Base-by-base conservation (phyloP, 1,284 basidiomycete genomes). In the Cerrena zonata region DNA sequence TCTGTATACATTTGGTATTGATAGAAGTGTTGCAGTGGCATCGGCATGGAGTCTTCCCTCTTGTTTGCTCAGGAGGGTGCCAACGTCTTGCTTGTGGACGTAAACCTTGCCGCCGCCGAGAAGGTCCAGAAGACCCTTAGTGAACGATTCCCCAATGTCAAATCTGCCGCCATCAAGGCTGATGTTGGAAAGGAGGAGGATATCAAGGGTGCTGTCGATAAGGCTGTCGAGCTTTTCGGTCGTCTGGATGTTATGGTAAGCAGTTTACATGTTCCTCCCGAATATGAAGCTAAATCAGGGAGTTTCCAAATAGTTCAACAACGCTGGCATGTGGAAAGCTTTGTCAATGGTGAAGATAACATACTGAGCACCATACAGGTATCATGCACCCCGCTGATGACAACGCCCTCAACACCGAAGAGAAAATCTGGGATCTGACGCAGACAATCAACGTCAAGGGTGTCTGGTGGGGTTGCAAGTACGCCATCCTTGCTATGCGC, bases 391-490 rank as follows among this genome's bases (percentile, higher is more conserved):
- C 91, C 11, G 82, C 75, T 21, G 94, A 98, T 64, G 94, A 95
- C 65, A 87, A 94, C 65, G 94, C 94, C 4, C 75, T 97, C 62
- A 94, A 92, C 68, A 98, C 94, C 13, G 92, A 95, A 61, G 94
- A 98, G 70, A 84, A 79, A 58, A 92, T 97, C 68, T 97, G 94
- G 94, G 91, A 95, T 67, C 75, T 93, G 51, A 93, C 91, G 4
- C 91, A 94, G 85, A 77, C 82, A 55, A 88, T 97, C 74, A 98
- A 98, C 69, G 82, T 95, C 66, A 98, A 98, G 71, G 94, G 94
- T 50, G 95, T 97, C 53, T 97, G 94, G 94, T 98, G 88, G 84
- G 94, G 95, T 42, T 94, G 89, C 79, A 96, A 97, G 71, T 87
- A 98, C 65, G 94, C 93, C 5, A 94, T 98, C 64, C 75, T 87